Evolutionary conservation across 73 alveolate species (phyloP).

Genomic region (Paramecium biaurelia): DNA sequence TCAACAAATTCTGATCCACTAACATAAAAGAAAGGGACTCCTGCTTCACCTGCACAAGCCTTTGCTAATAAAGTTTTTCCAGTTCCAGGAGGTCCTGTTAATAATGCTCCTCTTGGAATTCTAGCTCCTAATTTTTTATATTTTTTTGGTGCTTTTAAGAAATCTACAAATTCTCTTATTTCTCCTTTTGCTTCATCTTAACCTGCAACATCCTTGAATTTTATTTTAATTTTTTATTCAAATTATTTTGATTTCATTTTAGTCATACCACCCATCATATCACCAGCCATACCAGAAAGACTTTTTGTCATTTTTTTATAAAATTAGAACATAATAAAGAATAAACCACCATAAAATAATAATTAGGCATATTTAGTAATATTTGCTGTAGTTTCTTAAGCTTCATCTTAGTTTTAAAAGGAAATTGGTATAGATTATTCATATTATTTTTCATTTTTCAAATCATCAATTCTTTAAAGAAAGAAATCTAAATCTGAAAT

Average conservation of each 20-base stretch:
- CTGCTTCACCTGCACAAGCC: slow-evolving; percentile 67
- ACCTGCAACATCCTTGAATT: slow-evolving; percentile 92
- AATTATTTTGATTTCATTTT: slow-evolving; percentile 16
- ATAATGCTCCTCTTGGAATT: slow-evolving; percentile 91
- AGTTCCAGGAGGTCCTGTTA: slow-evolving; percentile 95
- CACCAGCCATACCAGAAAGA: background rate
- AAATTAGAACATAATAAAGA: background rate
- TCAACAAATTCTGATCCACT: slow-evolving; percentile 88
- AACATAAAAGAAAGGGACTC: slow-evolving; percentile 63
- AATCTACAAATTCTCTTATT: slow-evolving; percentile 91
- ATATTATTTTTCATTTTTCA: background rate
- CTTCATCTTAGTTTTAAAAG: background rate
- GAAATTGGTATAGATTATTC: background rate
- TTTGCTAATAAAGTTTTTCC: slow-evolving; percentile 97
- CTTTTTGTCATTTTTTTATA: background rate
- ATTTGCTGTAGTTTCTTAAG: background rate
- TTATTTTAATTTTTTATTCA: slow-evolving; percentile 63
- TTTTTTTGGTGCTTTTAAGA: slow-evolving; percentile 86
- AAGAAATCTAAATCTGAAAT: background rate
- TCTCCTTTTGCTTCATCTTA: slow-evolving; percentile 95
- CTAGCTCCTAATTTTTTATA: slow-evolving; percentile 84
- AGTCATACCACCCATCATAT: slow-evolving; percentile 32
- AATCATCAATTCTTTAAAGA: background rate
- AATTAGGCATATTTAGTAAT: background rate
- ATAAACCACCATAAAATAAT: background rate